Base-by-base conservation (phyloP, 176 grass and related monocot species). In the Oryza coarctata region DNA sequence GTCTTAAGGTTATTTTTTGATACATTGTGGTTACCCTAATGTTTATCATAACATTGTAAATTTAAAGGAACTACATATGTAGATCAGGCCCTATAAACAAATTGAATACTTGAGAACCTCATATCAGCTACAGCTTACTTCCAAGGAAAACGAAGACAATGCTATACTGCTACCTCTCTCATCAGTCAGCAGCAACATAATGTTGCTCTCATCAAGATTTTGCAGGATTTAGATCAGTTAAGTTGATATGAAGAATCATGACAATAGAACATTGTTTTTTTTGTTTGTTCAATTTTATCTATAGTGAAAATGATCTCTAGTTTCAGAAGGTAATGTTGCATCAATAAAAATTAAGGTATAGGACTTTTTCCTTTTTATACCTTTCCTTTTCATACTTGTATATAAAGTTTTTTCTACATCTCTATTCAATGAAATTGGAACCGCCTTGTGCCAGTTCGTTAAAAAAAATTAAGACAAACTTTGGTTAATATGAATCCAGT, bases 171-270 rank as follows among this genome's bases (percentile, higher is more conserved):
- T 65, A 30, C 76, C 0, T 60, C 12, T 75, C 20, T 66, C 31
- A 73, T 70, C 80, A 60, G 55, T 60, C 55, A 60, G 55, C n/a
- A 67, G 32, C 44, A 79, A n/a, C n/a, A n/a, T n/a, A n/a, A 65
- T 28, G 67, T 27, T 67, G 15, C 38, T 77, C 41, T 73, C 80
- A 67, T 64, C 27, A 78, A 83, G 65, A 71, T 78, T 65, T 65
- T 45, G 4, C 36, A 71, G 63, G 55, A 83, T 87, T 69, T 64
- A 57, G 3, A 27, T 67, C 43, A 15, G 13, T 65, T 76, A 65
- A 64, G 36, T 10, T 67, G 50, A 34, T 57, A 15, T 55, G n/a
- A 28, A 33, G 20, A 68, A 57, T 60, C 60, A 38, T 15, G 55
- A 34, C 52, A 71, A 41, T n/a, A 7, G 41, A 15, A 47, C 18